These are phyloP conservation scores for Euptelea pleiosperma DNA, from an alignment of 164 flowering plant genomes.

Conservation along the genomic window DNA sequence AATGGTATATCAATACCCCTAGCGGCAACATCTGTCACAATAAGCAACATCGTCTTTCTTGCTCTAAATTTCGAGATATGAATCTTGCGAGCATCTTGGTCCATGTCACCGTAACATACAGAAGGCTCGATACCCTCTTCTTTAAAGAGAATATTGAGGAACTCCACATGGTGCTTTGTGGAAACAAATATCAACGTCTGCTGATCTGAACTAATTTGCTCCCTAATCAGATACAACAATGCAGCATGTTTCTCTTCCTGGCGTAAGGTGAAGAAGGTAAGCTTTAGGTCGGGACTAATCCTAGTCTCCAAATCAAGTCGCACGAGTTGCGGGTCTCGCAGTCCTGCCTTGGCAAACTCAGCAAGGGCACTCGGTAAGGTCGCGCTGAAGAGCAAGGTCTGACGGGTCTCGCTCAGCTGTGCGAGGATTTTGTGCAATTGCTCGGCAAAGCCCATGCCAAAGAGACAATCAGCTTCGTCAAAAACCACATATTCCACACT, in stretches of 20 bases:
- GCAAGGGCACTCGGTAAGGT: slow-evolving; percentile 94
- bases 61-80: slow-evolving; percentile 74
- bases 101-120: slow-evolving; percentile 97
- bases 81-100: slow-evolving; percentile 96
- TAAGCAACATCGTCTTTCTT: slow-evolving; percentile 79
- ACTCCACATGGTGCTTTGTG: slow-evolving; percentile 94
- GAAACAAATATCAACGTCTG: slow-evolving; percentile 89
- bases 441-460: slow-evolving; percentile 96
- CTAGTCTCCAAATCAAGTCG: slow-evolving; percentile 86
- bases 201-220: slow-evolving; percentile 65
- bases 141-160: slow-evolving; percentile 55
- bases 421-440: slow-evolving; percentile 78
- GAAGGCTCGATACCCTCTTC: slow-evolving; percentile 89
- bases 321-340: slow-evolving; percentile 82
- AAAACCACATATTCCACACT: slow-evolving; percentile 90
- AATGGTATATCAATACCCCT: slow-evolving; percentile 97
- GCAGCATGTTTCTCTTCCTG: slow-evolving; percentile 92
- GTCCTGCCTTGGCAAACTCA: slow-evolving; percentile 95
- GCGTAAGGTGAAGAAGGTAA: slow-evolving; percentile 69
- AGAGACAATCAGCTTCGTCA: slow-evolving; percentile 91
- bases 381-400: slow-evolving; percentile 94
- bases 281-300: slow-evolving; percentile 87
- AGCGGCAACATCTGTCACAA: slow-evolving; percentile 97
- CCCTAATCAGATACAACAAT: slow-evolving; percentile 75
- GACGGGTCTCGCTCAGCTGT: slow-evolving; percentile 82